Base-by-base conservation (phyloP, 108 stramenopile species). In the Nitzschia palea region DNA sequence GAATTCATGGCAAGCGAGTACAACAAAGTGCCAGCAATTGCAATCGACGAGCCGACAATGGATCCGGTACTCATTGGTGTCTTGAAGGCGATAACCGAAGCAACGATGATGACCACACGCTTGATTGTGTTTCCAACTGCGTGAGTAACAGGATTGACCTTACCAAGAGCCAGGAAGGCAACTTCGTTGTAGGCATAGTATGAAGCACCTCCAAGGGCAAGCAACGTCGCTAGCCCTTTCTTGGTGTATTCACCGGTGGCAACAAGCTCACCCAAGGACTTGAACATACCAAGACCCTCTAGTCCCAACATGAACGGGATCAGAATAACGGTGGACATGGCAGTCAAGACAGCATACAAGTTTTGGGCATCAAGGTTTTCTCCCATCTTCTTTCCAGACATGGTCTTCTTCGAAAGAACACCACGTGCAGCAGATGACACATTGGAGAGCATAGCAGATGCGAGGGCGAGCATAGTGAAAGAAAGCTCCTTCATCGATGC, bases 131-230 rank as follows among this genome's bases (percentile, higher is more conserved):
- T 98, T 51, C 98, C 98, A 53, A 98, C 98, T 43, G 98, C 98
- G 68, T 96, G 96, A 17, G 94, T 97, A 22, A 97, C 93, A 40
- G 96, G 96, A 76, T 95, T 94, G 67, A 97, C 94, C 68, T 93
- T 93, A 65, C 94, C 95, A 57, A 98, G 88, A 23, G 98, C 98
- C 58, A 97, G 67, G 86, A 97, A 98, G 44, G 98, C 98, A 22
- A 98, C 98, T 77, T 98, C 98, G 67, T 98, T 98, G 93, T 98
- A 98, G n/a, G 95, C 89, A 76, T 98, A 98, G 89, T 97, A 98
- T 22, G 82, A 69, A 42, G 73, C 72, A 58, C 89, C 89, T 53
- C 75, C 78, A 18, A 86, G 74, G 30, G 75, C 84, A 51, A 90
- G 55, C 40, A 87, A 73, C 25, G 67, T 62, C 44, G 85, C 70